Conservation (phyloP, 2,329 filamentous ascomycete species). For the Colletotrichum eremochloae region DNA sequence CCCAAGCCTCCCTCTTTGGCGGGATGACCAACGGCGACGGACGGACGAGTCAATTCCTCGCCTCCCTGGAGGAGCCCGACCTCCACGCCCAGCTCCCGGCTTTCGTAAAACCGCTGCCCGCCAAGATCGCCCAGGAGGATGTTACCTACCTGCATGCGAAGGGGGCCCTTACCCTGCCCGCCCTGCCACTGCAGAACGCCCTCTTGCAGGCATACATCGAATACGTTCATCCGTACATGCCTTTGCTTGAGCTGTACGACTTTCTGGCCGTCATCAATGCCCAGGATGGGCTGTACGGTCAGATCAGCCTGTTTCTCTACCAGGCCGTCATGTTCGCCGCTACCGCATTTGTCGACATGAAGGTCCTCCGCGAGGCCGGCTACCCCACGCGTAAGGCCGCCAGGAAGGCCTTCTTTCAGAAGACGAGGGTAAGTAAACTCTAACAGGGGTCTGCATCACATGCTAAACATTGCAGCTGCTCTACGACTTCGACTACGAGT, state of each 20-base stretch:
- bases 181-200: conserved; percentile 78
- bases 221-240: conserved; percentile 95
- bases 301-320: conserved; percentile 87
- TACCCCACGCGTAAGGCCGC: conserved; percentile 84
- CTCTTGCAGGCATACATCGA: conserved; percentile 86
- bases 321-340: conserved; percentile 96
- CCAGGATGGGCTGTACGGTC: conserved; percentile 76
- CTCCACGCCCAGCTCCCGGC: conserved; percentile 64
- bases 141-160: conserved; percentile 86
- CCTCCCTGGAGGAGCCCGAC: conserved; percentile 63
- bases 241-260: conserved; percentile 78
- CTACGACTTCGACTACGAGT: conserved; percentile 96
- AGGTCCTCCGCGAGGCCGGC: conserved; percentile 80
- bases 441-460: conserved; percentile 45
- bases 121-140: conserved; percentile 83
- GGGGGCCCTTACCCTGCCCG: conserved; percentile 84
- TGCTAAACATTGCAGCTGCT: conserved; percentile 69
- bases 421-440: conserved; percentile 76
- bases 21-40: conserved; percentile 46
- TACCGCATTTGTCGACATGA: conserved; percentile 88
- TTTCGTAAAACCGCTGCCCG: conserved; percentile 85
- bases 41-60: conserved; percentile 59
- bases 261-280: conserved; percentile 72
- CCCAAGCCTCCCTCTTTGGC: conserved; percentile 50
- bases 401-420: conserved; percentile 89